Conservation (phyloP, 176 grass and related monocot species). For the Aegilops umbellulata region DNA sequence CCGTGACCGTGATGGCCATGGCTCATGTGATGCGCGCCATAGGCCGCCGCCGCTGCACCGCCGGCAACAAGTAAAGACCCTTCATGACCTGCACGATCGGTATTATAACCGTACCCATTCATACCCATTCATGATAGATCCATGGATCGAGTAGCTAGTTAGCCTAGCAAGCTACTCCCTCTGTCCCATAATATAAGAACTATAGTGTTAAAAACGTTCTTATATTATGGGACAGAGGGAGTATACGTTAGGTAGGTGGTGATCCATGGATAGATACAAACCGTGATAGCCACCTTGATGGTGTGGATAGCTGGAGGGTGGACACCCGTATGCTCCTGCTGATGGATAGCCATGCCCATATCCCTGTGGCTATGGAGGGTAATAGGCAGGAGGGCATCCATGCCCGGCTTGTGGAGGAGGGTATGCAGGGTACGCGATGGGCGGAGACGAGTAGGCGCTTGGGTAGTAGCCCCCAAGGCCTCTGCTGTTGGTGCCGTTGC, state of each 20-base stretch:
- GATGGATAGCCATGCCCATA: not conserved
- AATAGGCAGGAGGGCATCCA: not conserved
- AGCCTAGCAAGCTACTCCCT: too few relatives aligned
- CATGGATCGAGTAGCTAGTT: not conserved
- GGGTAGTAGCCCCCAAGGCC: not conserved
- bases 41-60: not conserved
- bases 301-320: conserved; percentile 1
- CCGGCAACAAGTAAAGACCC: not conserved
- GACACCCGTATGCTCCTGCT: not conserved
- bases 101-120: not conserved
- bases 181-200: too few relatives aligned
- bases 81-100: not conserved
- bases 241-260: too few relatives aligned
- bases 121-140: not conserved
- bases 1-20: not conserved
- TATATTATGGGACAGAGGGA: too few relatives aligned
- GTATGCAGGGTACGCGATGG: not conserved
- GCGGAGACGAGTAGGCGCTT: not conserved
- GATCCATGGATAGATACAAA: not conserved
- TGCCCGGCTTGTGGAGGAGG: not conserved
- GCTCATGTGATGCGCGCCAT: not conserved
- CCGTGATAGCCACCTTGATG: not conserved
- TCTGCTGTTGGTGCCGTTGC: not conserved
- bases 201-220: too few relatives aligned
- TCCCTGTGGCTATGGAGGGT: not conserved